Evolutionary conservation across 2,329 filamentous ascomycete species (phyloP).

Genomic region (Claviceps quebecensis): DNA sequence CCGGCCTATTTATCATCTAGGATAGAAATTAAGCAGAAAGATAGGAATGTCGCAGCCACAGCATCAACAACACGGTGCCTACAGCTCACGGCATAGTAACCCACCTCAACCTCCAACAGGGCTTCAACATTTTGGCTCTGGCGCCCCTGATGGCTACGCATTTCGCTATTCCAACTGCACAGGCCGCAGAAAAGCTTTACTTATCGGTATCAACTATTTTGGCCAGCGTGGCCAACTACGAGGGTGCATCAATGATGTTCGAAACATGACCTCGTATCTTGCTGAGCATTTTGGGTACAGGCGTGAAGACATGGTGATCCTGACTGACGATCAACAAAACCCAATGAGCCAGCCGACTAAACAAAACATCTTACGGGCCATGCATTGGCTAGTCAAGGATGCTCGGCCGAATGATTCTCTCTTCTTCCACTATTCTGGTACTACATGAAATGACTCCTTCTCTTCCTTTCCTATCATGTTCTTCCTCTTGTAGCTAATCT

Average conservation of each 20-base stretch:
- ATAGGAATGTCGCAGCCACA: conserved; percentile 9
- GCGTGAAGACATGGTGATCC: conserved; percentile 89
- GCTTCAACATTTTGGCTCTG: conserved; percentile 62
- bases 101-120: conserved; percentile 54
- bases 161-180: conserved; percentile 91
- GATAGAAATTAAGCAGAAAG: background rate
- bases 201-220: conserved; percentile 97
- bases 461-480: background rate
- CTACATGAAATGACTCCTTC: background rate
- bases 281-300: conserved; percentile 85
- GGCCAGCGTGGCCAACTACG: conserved; percentile 78
- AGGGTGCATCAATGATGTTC: conserved; percentile 94
- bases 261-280: conserved; percentile 89
- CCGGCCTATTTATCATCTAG: background rate
- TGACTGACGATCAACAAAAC: conserved; percentile 94
- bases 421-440: conserved; percentile 94
- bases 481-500: background rate
- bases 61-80: conserved; percentile 8
- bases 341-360: conserved; percentile 96
- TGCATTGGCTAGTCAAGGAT: conserved; percentile 97
- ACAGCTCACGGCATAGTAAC: conserved; percentile 8
- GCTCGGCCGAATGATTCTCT: conserved; percentile 84
- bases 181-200: conserved; percentile 71
- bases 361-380: conserved; percentile 83
- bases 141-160: conserved; percentile 64